Evolutionary conservation across 2,329 filamentous ascomycete species (phyloP).

Genomic region (Fusarium sp.): DNA sequence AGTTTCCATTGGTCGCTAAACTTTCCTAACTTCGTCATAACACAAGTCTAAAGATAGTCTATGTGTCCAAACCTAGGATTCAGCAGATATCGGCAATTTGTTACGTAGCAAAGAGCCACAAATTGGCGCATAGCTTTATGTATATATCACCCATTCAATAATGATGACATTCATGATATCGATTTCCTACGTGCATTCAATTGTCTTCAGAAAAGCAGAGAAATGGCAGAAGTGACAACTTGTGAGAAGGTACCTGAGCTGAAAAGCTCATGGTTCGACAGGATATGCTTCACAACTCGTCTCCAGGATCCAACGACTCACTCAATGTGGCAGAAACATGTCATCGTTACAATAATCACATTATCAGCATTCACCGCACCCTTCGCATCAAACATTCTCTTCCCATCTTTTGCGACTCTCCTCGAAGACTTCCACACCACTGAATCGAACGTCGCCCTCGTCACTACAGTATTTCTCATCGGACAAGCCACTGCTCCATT

Average conservation of each 20-base stretch:
- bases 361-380: not conserved
- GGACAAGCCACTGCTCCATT: not conserved
- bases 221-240: not conserved
- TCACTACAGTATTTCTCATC: not conserved
- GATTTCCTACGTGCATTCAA: too few species aligned
- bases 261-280: not conserved
- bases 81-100: too few species aligned
- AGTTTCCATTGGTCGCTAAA: not conserved
- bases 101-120: too few species aligned
- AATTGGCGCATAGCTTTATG: too few species aligned
- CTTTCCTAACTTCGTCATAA: not conserved
- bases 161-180: too few species aligned
- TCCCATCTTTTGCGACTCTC: slow-evolving; percentile 1
- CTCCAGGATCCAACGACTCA: not conserved
- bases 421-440: slow-evolving; percentile 4
- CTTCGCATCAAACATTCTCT: not conserved
- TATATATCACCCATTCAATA: too few species aligned
- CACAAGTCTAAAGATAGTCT: not conserved
- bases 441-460: not conserved
- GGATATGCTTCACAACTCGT: not conserved
- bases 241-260: not conserved
- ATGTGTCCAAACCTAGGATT: too few species aligned
- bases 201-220: too few species aligned
- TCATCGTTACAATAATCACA: not conserved
- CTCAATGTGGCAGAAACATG: not conserved